Percentiles rank a stretch among this genome's conserved stretches.
Evolutionary conservation across 148 eudicot genomes (phyloP).

Genomic region (Rhododendron griersonianum): DNA sequence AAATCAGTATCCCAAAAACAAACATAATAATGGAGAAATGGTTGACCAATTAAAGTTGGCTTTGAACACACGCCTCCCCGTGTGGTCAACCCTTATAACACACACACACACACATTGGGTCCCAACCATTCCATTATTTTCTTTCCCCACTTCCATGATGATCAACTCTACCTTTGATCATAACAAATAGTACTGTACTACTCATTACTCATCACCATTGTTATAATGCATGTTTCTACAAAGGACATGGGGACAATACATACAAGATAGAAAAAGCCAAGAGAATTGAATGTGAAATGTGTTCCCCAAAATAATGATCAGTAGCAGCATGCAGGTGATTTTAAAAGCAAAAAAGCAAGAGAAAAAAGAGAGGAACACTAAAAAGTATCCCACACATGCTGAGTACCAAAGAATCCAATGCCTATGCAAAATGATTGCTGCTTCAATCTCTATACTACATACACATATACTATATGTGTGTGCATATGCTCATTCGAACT

Average conservation of each 20-base stretch:
- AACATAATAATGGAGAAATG: neutral
- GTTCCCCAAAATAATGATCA: neutral
- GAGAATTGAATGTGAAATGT: neutral
- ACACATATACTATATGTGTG: too few relatives aligned
- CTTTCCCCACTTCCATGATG: neutral
- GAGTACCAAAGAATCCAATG: constrained; percentile 6
- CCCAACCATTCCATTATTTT: neutral
- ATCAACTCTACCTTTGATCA: neutral
- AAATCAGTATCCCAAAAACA: neutral
- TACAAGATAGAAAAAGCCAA: neutral
- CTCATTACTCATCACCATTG: neutral
- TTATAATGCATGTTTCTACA: neutral
- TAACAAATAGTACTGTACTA: neutral
- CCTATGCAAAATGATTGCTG: neutral
- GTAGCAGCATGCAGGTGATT: neutral
- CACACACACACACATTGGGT: neutral
- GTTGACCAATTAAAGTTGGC: neutral
- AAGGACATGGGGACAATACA: neutral
- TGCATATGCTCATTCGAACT: too few relatives aligned
- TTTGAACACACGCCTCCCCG: neutral
- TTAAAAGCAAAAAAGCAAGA: neutral
- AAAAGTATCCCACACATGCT: neutral
- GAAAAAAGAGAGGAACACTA: neutral
- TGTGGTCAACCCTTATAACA: neutral
- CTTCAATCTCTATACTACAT: neutral